These are phyloP conservation scores for Emergomyces pasteurianus DNA, from an alignment of 2,329 filamentous ascomycete genomes.

Conservation along the genomic window DNA sequence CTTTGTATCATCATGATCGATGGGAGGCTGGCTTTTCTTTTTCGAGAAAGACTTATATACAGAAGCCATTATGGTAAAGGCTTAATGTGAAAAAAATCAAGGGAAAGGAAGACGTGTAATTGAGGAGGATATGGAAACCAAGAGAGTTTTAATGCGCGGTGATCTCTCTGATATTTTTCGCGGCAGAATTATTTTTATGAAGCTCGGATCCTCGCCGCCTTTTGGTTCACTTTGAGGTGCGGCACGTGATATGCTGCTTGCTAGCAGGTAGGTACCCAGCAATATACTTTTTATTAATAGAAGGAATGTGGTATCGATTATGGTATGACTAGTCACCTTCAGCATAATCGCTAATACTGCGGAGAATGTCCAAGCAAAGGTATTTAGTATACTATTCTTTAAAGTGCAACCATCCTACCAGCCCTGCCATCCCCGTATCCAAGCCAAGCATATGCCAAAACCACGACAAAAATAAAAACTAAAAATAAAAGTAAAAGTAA, in stretches of 20 bases:
- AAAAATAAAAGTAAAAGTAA: background rate
- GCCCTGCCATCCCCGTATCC: background rate
- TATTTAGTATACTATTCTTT: background rate
- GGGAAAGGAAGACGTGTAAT: background rate
- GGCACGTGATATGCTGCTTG: background rate
- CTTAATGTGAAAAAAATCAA: background rate
- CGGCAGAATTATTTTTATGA: background rate
- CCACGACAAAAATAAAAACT: background rate
- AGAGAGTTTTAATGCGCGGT: background rate
- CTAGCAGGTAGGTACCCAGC: too few relatives aligned
- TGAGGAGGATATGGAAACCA: background rate
- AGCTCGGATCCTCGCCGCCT: background rate
- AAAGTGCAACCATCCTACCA: background rate
- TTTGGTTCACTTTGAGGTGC: background rate
- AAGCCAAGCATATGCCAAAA: background rate
- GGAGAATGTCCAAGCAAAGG: background rate
- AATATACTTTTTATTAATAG: too few relatives aligned
- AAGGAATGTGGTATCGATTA: too few relatives aligned
- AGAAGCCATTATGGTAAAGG: slow-evolving; percentile 35
- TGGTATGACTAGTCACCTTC: too few relatives aligned
- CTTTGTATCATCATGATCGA: slow-evolving; percentile 5
- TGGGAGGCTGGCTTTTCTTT: slow-evolving; percentile 3
- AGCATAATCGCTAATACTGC: background rate
- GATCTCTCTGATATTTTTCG: background rate
- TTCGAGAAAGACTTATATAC: slow-evolving; percentile 46